These are phyloP conservation scores for Friedmanniomyces simplex DNA, from an alignment of 495 filamentous ascomycete genomes.

Conservation along the genomic window DNA sequence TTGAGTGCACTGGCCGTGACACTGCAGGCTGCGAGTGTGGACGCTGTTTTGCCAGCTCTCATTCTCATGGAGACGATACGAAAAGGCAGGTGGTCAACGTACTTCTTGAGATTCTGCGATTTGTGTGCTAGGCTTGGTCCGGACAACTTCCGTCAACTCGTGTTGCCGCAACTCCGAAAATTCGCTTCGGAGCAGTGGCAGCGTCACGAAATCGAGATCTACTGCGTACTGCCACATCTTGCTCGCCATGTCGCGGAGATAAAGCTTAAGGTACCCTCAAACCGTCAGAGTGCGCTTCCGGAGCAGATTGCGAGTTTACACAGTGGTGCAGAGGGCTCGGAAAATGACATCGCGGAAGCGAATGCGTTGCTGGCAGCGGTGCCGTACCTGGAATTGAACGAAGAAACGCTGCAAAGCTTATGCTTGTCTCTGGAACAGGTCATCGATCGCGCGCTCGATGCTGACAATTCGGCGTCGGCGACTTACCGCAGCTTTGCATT, in stretches of 20 bases:
- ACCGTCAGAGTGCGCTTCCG: not conserved
- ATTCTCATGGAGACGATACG: slow-evolving; percentile 47
- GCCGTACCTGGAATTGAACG: not conserved
- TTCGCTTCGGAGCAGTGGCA: slow-evolving; percentile 55
- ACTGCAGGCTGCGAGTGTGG: slow-evolving; percentile 64
- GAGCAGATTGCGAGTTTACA: not conserved
- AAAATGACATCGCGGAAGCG: slow-evolving; percentile 3
- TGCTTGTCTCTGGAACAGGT: not conserved
- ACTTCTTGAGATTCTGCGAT: slow-evolving; percentile 76
- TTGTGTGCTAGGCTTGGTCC: slow-evolving; percentile 61
- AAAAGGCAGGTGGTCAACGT: slow-evolving; percentile 47
- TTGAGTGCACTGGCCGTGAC: slow-evolving; percentile 48
- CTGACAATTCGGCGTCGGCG: not conserved
- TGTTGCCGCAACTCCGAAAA: slow-evolving; percentile 72
- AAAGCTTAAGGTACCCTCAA: not conserved
- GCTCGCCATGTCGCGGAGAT: slow-evolving; percentile 24
- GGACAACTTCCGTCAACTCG: slow-evolving; percentile 65
- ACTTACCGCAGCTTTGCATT: not conserved
- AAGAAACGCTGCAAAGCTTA: not conserved
- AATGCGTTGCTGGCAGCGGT: not conserved
- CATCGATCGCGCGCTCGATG: not conserved
- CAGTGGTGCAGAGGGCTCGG: not conserved
- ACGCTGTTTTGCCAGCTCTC: slow-evolving; percentile 62
- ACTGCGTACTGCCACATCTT: slow-evolving; percentile 58
- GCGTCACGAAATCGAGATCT: slow-evolving; percentile 55